Evolutionary conservation across 2,329 filamentous ascomycete genomes (phyloP).

Genomic region (Parastagonospora nodorum): DNA sequence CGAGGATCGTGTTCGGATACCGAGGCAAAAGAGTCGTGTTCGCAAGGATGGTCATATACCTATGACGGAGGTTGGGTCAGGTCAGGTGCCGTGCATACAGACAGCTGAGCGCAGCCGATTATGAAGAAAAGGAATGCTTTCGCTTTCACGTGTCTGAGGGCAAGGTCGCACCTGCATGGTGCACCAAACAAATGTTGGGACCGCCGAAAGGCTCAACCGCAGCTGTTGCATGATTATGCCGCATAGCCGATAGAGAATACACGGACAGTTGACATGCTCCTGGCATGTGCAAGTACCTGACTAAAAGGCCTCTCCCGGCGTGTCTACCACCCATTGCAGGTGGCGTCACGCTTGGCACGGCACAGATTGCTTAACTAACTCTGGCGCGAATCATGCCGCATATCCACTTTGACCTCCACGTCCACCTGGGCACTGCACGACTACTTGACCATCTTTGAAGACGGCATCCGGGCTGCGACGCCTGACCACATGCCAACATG

Average conservation of each 20-base stretch:
- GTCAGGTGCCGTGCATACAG: slow-evolving; percentile 14
- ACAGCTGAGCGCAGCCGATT: slow-evolving; percentile 9
- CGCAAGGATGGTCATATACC: background rate
- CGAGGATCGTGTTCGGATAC: background rate
- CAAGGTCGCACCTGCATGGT: background rate
- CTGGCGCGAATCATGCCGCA: slow-evolving; percentile 17
- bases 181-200: slow-evolving; percentile 7
- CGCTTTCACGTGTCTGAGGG: background rate
- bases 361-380: slow-evolving; percentile 9
- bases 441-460: background rate
- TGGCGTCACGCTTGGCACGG: slow-evolving; percentile 10
- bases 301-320: no score
- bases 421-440: background rate
- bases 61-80: background rate
- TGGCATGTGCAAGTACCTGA: no score
- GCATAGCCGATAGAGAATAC: no score
- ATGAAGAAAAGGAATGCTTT: no score
- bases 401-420: background rate
- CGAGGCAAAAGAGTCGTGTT: background rate
- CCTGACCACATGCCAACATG: slow-evolving; percentile 25
- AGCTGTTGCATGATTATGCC: background rate
- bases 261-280: no score
- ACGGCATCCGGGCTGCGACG: slow-evolving; percentile 11
- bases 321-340: no score
- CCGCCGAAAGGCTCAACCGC: background rate